A percentile compares a stretch with the other conserved stretches of the same genome.
phyloP scores from a whole-genome alignment of 2,329 filamentous ascomycete species.

The Aspergillus aculeatinus region DNA sequence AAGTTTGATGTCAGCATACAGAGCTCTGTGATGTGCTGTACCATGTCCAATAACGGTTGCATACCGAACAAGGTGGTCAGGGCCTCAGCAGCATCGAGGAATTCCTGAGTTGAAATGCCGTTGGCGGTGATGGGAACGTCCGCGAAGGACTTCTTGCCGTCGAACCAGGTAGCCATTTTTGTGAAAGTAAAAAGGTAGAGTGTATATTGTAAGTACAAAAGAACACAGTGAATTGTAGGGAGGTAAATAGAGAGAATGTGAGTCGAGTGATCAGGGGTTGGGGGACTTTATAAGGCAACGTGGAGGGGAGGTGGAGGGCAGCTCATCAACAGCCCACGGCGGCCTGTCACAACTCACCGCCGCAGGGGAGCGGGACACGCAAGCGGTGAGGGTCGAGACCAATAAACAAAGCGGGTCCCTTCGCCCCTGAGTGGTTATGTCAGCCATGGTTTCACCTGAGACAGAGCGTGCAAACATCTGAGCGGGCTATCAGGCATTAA shows the following conservation, averaged over 20 bases:
- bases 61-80: conserved; percentile 83
- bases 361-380: conserved; percentile 27
- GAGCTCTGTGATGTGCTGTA: neutral
- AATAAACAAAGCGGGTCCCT: conserved; percentile 16
- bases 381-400: conserved; percentile 24
- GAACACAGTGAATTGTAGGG: neutral
- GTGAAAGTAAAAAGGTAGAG: neutral
- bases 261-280: conserved; percentile 6
- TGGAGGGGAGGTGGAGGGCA: conserved; percentile 11
- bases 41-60: conserved; percentile 13
- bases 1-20: conserved; percentile 13
- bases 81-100: conserved; percentile 86
- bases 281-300: conserved; percentile 2
- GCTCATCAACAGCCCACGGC: conserved; percentile 20
- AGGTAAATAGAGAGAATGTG: conserved; percentile 7
- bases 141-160: conserved; percentile 81
- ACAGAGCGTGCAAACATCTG: conserved; percentile 22
- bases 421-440: conserved; percentile 10
- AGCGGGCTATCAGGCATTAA: neutral
- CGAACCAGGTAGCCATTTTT: conserved; percentile 69
- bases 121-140: conserved; percentile 75
- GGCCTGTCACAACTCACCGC: conserved; percentile 28
- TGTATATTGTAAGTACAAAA: conserved; percentile 4
- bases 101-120: conserved; percentile 77
- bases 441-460: neutral